Percentiles rank a stretch among this genome's conserved stretches.
Evolutionary conservation across 2,329 filamentous ascomycete species (phyloP).

Genomic region (Pestalotiopsis sp.): DNA sequence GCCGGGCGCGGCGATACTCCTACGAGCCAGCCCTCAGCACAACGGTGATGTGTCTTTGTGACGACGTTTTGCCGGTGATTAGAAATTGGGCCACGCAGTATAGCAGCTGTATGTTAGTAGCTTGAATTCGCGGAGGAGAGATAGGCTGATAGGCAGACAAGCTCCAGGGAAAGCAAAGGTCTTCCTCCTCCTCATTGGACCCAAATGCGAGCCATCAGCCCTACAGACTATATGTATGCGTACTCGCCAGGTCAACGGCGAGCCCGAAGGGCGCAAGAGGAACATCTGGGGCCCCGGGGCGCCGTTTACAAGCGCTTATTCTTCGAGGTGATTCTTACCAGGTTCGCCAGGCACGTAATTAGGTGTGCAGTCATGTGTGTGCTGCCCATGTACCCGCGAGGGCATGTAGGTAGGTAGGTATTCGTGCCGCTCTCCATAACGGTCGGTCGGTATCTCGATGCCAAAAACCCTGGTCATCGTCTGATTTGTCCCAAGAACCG

Average conservation of each 20-base stretch:
- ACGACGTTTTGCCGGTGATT: not conserved
- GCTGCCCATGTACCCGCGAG: no score
- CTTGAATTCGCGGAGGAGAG: no score
- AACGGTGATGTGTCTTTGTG: not conserved
- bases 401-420: no score
- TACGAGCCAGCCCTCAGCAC: not conserved
- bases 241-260: conserved; percentile 7
- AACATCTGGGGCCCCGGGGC: not conserved
- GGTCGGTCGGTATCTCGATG: not conserved
- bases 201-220: conserved; percentile 6
- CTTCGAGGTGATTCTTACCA: no score
- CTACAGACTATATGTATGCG: conserved; percentile 9
- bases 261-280: not conserved
- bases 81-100: not conserved
- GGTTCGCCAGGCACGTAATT: no score
- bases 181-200: not conserved
- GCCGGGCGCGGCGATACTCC: not conserved
- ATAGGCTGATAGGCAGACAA: not conserved
- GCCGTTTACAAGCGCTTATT: no score
- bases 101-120: not conserved
- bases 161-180: not conserved
- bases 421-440: not conserved
- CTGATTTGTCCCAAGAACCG: not conserved
- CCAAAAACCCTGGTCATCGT: not conserved
- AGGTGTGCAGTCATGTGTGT: no score